Evolutionary conservation across 202 grass and related monocot species (phyloP), one percentile per base, ranked within the genome.

Genomic region (Eragrostis tef): DNA sequence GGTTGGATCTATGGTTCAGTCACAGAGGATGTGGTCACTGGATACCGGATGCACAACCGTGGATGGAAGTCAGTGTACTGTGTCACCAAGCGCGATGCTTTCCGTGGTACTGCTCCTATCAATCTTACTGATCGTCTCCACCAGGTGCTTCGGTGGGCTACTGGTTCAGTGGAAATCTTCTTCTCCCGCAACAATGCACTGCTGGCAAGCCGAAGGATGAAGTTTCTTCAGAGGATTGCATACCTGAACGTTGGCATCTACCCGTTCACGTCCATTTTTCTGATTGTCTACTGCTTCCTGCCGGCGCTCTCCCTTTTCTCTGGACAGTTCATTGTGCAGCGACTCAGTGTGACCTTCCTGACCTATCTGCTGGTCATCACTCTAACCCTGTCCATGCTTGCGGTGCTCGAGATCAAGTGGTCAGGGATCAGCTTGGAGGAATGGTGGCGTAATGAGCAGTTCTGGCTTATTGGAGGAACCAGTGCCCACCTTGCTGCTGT

Each of bases 31-130:
- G 94, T 98, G 34, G 92, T 98, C 20, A 98, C 94, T 19, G 94
- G 94, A 19, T 98, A 98, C 81, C 67, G 94, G 64, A 98, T 98
- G 94, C 94, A 98, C 81, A 98, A 98, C 82, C 83, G 94, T 73
- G 94, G 94, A 10, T 98, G 94, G 94, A 98, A 89, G 79, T 98
- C 94, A 0, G 94, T 98, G n/a, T 98, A 98, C 78, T 98, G 94
- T 77, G 94, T 98, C 9, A 98, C 94, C 50, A 98, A 98, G 82
- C 92, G 90, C 0, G 94, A 94, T 12, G 94, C 94, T 10, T 98
- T 98, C 86, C 92, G 94, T n/a, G 94, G 94, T 15, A 94, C 90
- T 6, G 94, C 94, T 16, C 94, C 94, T 0, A 98, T 98, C 79
- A 97, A 97, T 78, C 88, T 97, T 17, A 97, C 94, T 0, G 94